Percentiles rank a stretch among this genome's conserved stretches.
These are phyloP conservation scores for Theileria luwenshuni DNA, from an alignment of 169 alveolate genomes.

Conservation along the genomic window DNA sequence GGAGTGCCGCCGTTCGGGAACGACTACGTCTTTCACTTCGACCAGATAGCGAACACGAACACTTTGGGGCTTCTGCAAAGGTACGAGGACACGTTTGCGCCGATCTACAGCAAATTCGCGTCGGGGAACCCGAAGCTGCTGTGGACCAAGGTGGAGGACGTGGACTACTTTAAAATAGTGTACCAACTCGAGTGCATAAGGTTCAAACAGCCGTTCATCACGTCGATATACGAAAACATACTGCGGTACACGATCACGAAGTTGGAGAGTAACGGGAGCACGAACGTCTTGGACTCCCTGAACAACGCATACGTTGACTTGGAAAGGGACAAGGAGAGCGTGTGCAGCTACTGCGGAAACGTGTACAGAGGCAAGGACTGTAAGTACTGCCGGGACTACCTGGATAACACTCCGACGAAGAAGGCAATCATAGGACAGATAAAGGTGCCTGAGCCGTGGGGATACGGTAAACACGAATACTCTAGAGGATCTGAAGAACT, in stretches of 20 bases:
- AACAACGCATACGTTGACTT: neutral
- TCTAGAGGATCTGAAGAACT: too few species aligned
- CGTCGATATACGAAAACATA: slow-evolving; percentile 36
- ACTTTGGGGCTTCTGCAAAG: slow-evolving; percentile 24
- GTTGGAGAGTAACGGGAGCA: slow-evolving; percentile 20
- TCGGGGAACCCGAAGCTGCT: slow-evolving; percentile 51
- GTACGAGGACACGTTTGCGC: slow-evolving; percentile 53
- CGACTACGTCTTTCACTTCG: slow-evolving; percentile 60
- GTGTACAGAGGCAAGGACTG: too few species aligned
- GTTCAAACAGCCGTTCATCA: slow-evolving; percentile 46
- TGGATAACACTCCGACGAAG: too few species aligned
- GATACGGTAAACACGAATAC: too few species aligned
- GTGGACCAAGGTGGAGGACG: slow-evolving; percentile 59
- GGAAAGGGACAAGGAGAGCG: neutral
- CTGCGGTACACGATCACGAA: slow-evolving; percentile 42
- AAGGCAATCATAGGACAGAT: too few species aligned
- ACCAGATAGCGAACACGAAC: slow-evolving; percentile 43
- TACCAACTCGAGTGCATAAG: slow-evolving; percentile 61
- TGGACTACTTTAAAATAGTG: slow-evolving; percentile 59
- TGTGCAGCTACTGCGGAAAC: slow-evolving; percentile 6
- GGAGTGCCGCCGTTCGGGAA: slow-evolving; percentile 65
- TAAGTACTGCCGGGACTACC: too few species aligned
- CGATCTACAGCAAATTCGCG: slow-evolving; percentile 43
- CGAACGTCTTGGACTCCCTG: neutral
- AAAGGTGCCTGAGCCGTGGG: too few species aligned